Evolutionary conservation across 2,329 filamentous ascomycete species (phyloP), one percentile per base, ranked within the genome.

Genomic region (Aspergillus niger): DNA sequence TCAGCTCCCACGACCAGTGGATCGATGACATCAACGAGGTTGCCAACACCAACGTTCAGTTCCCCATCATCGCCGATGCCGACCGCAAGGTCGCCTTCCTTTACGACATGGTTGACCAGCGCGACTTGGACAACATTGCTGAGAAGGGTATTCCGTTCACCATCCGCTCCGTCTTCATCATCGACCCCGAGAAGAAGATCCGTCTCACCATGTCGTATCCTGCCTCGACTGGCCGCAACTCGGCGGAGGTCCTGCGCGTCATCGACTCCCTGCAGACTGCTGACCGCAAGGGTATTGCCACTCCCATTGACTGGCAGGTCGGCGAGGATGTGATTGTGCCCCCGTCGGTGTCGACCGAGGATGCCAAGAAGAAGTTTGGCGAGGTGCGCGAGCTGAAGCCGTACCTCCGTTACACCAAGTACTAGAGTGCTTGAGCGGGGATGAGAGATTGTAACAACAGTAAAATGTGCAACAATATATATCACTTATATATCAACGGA

Each of bases 281-380:
- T 61, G 93, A 97, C 81, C 92, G 91, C 86, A 88, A 94, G 85
- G 90, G 89, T 71, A 81, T 96, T 74, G 92, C 90, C 67, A 95
- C 91, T 59, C 92, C 92, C 53, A 93, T 97, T 79, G 90, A 97
- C 83, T 97, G 92, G 92, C 82, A 89, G 41, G 88, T 87, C 48
- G 92, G 92, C 57, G 90, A 96, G 72, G 92, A 97, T 76, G 93
- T 97, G 69, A 96, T 97, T 74, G 91, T 97, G 65, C 91, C 92
- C 74, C 91, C 92, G 50, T 83, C 83, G 63, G 87, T 97, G 75
- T 89, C 86, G 76, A 92, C 91, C 64, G 90, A 91, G 77, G 89
- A 95, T 81, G 93, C 92, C 74, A 89, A 89, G 85, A 87, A 89
- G 80, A 88, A 96, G 74, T 97, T 96, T 84, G 91, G 91, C 64